A percentile compares a stretch with the other conserved stretches of the same genome.
phyloP scores from a whole-genome alignment of 164 flowering plant species.

The Chimonanthus salicifolius region DNA sequence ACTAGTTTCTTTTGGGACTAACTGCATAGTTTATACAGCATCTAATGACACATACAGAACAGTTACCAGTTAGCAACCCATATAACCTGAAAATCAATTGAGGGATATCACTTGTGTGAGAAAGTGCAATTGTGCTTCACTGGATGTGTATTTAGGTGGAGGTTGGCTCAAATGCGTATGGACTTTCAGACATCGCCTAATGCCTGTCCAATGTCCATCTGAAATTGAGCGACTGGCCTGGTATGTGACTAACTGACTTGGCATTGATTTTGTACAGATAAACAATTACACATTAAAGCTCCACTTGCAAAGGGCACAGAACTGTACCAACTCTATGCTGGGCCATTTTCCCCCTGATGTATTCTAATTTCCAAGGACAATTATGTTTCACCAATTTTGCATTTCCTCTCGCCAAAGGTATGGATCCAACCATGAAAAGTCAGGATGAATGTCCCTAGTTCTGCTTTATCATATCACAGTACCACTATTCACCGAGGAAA shows the following conservation, averaged over 20 bases:
- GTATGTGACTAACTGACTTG: not conserved
- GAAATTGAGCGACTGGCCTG: not conserved
- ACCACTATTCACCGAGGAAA: not conserved
- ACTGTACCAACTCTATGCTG: conserved; percentile 17
- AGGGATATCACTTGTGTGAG: too few relatives aligned
- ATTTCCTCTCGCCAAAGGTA: not conserved
- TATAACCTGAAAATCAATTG: too few relatives aligned
- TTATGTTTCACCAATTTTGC: not conserved
- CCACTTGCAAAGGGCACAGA: conserved; percentile 24
- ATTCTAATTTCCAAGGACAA: not conserved
- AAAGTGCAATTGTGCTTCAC: too few relatives aligned
- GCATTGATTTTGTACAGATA: conserved; percentile 14
- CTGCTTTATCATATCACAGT: not conserved
- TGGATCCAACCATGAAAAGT: not conserved
- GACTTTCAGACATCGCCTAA: too few relatives aligned
- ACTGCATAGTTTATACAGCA: too few relatives aligned
- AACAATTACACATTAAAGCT: conserved; percentile 25
- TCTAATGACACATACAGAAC: too few relatives aligned
- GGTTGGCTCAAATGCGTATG: too few relatives aligned
- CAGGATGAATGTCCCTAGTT: not conserved
- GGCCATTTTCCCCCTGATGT: conserved; percentile 24
- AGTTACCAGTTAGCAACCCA: too few relatives aligned
- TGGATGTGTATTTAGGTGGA: too few relatives aligned
- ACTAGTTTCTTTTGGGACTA: too few relatives aligned
- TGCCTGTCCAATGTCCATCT: not conserved